Conservation (phyloP, 1,139 yeast genomes). For the Pichia inconspicua region DNA sequence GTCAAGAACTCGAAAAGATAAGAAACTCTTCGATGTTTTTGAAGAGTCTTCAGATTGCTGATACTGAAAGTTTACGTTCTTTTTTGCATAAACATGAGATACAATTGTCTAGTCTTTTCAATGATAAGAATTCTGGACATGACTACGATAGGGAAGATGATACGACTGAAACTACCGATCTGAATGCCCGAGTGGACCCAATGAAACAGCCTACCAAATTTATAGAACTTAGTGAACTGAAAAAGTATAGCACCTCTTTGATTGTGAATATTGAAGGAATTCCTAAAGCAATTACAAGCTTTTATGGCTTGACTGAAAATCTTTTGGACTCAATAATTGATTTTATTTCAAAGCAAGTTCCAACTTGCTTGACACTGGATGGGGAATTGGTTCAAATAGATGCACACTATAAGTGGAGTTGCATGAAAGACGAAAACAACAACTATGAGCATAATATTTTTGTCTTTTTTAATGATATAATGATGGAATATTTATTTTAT, state of each 20-base stretch:
- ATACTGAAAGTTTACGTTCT: conserved; percentile 6
- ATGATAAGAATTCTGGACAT: background rate
- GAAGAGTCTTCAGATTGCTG: conserved; percentile 4
- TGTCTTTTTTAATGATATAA: conserved; percentile 22
- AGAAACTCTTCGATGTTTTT: conserved; percentile 1
- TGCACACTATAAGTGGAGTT: conserved; percentile 18
- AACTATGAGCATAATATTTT: conserved; percentile 17
- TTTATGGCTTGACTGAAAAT: conserved; percentile 10
- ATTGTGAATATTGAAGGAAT: conserved; percentile 2
- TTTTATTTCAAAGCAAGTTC: background rate
- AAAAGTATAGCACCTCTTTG: background rate
- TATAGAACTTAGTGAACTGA: background rate
- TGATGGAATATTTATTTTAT: conserved; percentile 20
- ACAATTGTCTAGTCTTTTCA: background rate
- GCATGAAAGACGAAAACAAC: conserved; percentile 8
- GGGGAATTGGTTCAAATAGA: conserved; percentile 1
- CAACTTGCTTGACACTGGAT: conserved; percentile 1
- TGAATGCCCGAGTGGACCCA: background rate
- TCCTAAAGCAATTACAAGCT: conserved; percentile 6
- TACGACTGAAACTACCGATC: background rate
- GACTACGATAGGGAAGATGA: background rate
- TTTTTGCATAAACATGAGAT: conserved; percentile 2
- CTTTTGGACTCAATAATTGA: conserved; percentile 8
- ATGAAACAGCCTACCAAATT: background rate
- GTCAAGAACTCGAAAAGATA: background rate